Evolutionary conservation across 2,329 filamentous ascomycete genomes (phyloP).

Genomic region (Trichoderma endophyticum): DNA sequence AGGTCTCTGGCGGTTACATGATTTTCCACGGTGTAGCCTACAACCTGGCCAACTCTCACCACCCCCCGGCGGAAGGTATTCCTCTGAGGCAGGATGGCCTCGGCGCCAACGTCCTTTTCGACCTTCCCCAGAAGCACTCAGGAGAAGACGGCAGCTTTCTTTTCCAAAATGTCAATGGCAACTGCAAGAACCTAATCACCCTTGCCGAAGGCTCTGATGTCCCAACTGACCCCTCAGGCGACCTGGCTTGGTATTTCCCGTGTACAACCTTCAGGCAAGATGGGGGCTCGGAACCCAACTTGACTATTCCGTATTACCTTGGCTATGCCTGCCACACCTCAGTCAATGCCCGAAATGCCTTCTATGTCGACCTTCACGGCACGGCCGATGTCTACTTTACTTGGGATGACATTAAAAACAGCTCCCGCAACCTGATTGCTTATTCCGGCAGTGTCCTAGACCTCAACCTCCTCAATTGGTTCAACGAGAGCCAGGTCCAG

Average conservation of each 20-base stretch:
- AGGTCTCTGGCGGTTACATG: conserved; percentile 81
- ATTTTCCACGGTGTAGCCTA: conserved; percentile 95
- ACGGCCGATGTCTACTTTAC: conserved; percentile 91
- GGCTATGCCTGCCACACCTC: conserved; percentile 91
- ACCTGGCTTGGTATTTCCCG: conserved; percentile 96
- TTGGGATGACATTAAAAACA: conserved; percentile 91
- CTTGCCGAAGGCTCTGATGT: conserved; percentile 68
- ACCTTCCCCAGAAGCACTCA: conserved; percentile 74
- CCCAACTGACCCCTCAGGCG: conserved; percentile 66
- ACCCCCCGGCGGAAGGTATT: conserved; percentile 79
- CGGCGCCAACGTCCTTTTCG: conserved; percentile 78
- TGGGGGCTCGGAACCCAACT: conserved; percentile 75
- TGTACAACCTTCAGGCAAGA: conserved; percentile 92
- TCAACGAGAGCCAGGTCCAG: conserved; percentile 75
- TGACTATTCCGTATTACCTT: conserved; percentile 69
- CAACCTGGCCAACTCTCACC: conserved; percentile 71
- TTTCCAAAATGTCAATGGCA: conserved; percentile 97
- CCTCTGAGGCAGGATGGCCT: conserved; percentile 47
- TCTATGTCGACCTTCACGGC: conserved; percentile 66
- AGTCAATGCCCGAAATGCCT: conserved; percentile 61
- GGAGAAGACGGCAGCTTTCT: conserved; percentile 95
- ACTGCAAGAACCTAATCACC: conserved; percentile 88
- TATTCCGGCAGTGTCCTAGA: conserved; percentile 95
- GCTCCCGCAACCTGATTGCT: conserved; percentile 82
- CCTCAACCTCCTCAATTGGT: conserved; percentile 83